Base-by-base conservation (phyloP, 163 green algal genomes). In the Scenedesmus sp. region DNA sequence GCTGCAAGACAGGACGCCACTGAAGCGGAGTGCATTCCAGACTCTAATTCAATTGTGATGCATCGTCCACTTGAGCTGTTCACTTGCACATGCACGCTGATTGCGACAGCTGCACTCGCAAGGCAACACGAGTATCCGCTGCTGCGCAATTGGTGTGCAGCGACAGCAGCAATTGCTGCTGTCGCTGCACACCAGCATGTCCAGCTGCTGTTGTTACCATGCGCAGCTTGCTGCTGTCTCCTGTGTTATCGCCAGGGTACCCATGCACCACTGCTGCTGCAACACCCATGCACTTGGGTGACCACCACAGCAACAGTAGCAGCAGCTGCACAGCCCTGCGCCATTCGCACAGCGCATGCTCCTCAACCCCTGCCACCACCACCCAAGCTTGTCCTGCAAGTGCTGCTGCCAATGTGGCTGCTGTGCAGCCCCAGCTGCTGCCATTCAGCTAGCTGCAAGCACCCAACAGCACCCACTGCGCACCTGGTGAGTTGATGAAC, bases 401-500 rank as follows among this genome's bases (percentile, higher is more conserved):
- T 4, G 7, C 3, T 16, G 23, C 70, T 52, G 70, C 70, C 23
- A 79, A 79, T 52, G 23, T 52, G 5, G 23, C 70, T 79, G 70
- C 23, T 79, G 23, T 79, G 23, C 5, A 52, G 4, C 70, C 23
- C 6, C 3, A 26, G 57, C 82, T 56, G 18, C 15, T 64, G 26
- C 23, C 4, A 34, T 1, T 54, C 85, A 54, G 70, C 70, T 23
- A 46, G 77, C 26, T 85, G 77, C 13, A 46, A 46, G 34, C 34
- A 46, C 34, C 34, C 34, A 46, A 73, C 82, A 54, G 55, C 79
- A 46, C 10, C 9, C 62, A 46, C 34, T 46, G 4, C 70, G 18
- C 81, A 96, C 95, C 98, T 52, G 98, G 98, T 52, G 98, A 99
- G 95, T 99, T 99, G 93, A 99, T 99, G 95, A 99, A 99, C 46